Conservation (phyloP, 495 filamentous ascomycete genomes). For the Extremus antarcticus region DNA sequence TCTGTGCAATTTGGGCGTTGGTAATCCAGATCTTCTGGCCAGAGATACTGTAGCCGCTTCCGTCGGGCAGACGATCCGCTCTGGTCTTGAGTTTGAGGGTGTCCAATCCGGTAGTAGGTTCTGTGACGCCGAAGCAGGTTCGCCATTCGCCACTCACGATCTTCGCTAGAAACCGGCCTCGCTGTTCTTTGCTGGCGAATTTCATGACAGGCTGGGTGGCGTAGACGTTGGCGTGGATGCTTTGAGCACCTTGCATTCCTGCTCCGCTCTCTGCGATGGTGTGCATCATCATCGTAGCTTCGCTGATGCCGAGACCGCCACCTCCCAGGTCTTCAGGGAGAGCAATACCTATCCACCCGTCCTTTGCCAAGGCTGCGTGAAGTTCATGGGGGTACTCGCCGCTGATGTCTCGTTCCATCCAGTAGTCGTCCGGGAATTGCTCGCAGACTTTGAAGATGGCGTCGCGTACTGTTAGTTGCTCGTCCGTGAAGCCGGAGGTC, state of each 20-base stretch:
- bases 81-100: constrained; percentile 56
- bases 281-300: constrained; percentile 79
- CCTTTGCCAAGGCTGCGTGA: constrained; percentile 61
- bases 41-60: constrained; percentile 47
- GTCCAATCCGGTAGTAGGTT: constrained; percentile 63
- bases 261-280: constrained; percentile 68
- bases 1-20: constrained; percentile 62
- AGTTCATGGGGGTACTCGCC: constrained; percentile 62
- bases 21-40: constrained; percentile 80
- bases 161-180: constrained; percentile 50
- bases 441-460: constrained; percentile 58
- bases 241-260: constrained; percentile 66
- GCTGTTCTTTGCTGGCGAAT: constrained; percentile 53
- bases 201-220: constrained; percentile 65
- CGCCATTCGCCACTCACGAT: constrained; percentile 59
- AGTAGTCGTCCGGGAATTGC: constrained; percentile 47
- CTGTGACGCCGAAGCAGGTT: constrained; percentile 62
- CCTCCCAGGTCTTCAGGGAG: constrained; percentile 63
- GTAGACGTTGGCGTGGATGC: constrained; percentile 69
- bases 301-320: constrained; percentile 63
- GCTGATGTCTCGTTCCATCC: constrained; percentile 56
- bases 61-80: constrained; percentile 37
- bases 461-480: constrained; percentile 60
- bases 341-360: constrained; percentile 76
- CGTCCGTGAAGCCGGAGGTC: constrained; percentile 57